Base-by-base conservation (phyloP, 345 rosid genomes). In the Xanthoceras sorbifolium region DNA sequence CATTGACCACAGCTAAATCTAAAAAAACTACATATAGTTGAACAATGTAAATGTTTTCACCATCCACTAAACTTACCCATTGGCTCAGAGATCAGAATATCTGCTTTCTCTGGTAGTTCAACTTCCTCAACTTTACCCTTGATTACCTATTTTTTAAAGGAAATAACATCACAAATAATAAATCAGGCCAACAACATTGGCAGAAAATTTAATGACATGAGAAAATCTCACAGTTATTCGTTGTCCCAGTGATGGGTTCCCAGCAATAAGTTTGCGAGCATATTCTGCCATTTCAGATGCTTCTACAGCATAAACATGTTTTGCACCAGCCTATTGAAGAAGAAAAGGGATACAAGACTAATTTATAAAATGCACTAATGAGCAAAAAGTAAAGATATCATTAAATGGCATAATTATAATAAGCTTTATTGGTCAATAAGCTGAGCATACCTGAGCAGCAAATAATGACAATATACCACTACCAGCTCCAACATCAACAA, bases 201-300 rank as follows among this genome's bases (percentile, higher is more conserved):
- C 25, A 76, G 44, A 12, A 60, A 72, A 50, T 54, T 75, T 34
- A 77, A 81, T 31, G 62, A 34, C 9, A 65, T 6, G 65, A 75
- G 23, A 71, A 79, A 78, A 72, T 78, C 91, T 84, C 75, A 92
- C 99, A 10, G 98, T 96, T 66, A 96, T 96, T 77, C 93, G 88
- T 22, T 93, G 88, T 42, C 89, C 94, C 69, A 93, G 81, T 6
- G 84, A 73, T 57, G 98, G 97, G 83, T 96, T 93, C 80, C 98
- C 98, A 76, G 94, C 90, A 85, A 96, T 89, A 78, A 96, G 93
- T 81, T 88, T 96, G 71, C 94, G 87, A 55, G 99, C 99, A 85
- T 96, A 96, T 64, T 93, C 98, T 61, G 97, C 93, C 98, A 96
- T 96, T 86, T 96, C 99, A 64, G 98, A 96, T 79, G 99, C 98